phyloP scores from a whole-genome alignment of 2,329 filamentous ascomycete species.

The Sphaerulina populicola region DNA sequence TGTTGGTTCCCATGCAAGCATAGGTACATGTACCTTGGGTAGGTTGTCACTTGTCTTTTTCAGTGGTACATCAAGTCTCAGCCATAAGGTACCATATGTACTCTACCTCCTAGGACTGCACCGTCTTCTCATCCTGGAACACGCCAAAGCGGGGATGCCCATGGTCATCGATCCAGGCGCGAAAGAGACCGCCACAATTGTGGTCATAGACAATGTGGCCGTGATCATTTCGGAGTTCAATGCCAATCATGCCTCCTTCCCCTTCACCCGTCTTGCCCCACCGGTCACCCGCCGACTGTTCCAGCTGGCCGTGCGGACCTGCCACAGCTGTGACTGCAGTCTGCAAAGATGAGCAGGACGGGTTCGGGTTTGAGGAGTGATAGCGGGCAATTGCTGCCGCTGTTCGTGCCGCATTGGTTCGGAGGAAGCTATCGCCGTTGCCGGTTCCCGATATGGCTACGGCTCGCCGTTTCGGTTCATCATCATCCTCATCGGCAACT shows the following conservation, averaged over 20 bases:
- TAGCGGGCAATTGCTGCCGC: constrained; percentile 66
- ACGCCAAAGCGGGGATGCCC: constrained; percentile 42
- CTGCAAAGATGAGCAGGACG: constrained; percentile 38
- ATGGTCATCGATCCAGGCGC: constrained; percentile 62
- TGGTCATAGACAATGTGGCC: constrained; percentile 62
- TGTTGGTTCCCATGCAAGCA: no score
- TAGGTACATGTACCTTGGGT: no score
- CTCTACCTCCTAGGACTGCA: no score
- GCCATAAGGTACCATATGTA: no score
- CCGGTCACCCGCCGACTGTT: constrained; percentile 62
- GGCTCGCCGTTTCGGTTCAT: constrained; percentile 14
- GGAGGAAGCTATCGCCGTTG: constrained; percentile 81
- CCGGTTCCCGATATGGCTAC: constrained; percentile 42
- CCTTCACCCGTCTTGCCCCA: constrained; percentile 71
- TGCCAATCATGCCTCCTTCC: constrained; percentile 76
- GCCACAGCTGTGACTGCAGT: constrained; percentile 56
- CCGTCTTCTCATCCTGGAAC: constrained; percentile 14
- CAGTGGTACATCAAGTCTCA: no score
- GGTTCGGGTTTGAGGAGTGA: constrained; percentile 23
- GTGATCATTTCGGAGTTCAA: constrained; percentile 50
- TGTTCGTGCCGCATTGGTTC: constrained; percentile 61
- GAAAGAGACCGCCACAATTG: constrained; percentile 83
- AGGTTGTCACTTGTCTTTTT: no score
- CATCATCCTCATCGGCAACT: no score
- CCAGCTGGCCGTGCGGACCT: constrained; percentile 63